These are phyloP conservation scores for Paecilomyces fulvus DNA, from an alignment of 2,329 filamentous ascomycete genomes.

Conservation along the genomic window DNA sequence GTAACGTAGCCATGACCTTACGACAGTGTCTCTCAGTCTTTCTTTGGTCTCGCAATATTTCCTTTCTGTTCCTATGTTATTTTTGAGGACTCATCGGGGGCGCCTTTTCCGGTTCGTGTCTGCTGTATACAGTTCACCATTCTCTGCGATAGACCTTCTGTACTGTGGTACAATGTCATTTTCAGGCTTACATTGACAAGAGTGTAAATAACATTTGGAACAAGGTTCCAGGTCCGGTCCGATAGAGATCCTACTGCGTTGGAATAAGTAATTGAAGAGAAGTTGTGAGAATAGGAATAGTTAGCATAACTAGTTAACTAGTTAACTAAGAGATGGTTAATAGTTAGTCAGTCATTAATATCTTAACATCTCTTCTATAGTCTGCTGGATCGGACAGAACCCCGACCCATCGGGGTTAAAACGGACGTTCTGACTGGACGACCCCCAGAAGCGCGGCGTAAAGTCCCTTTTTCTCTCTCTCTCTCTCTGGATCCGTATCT, in stretches of 20 bases:
- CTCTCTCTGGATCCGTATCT: not conserved
- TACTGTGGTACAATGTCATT: not conserved
- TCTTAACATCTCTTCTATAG: too few species aligned
- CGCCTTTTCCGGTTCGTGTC: not conserved
- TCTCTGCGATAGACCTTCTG: not conserved
- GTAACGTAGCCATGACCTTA: not conserved
- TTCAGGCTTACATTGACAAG: not conserved
- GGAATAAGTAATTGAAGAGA: not conserved
- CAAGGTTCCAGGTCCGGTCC: not conserved
- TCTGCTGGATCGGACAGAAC: too few species aligned
- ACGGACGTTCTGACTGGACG: not conserved
- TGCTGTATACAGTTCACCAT: not conserved
- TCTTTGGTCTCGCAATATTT: not conserved
- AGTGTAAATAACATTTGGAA: not conserved
- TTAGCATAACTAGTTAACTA: too few species aligned
- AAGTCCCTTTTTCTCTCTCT: not conserved
- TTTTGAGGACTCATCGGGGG: not conserved
- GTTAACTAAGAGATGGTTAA: too few species aligned
- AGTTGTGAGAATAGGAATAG: not conserved
- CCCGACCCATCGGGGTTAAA: too few species aligned
- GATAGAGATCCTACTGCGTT: not conserved
- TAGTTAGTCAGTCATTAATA: too few species aligned
- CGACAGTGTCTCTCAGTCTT: not conserved
- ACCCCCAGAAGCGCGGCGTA: not conserved
- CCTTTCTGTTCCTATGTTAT: not conserved